Evolutionary conservation across 73 alveolate species (phyloP).

Genomic region (Paramecium pentaurelia): DNA sequence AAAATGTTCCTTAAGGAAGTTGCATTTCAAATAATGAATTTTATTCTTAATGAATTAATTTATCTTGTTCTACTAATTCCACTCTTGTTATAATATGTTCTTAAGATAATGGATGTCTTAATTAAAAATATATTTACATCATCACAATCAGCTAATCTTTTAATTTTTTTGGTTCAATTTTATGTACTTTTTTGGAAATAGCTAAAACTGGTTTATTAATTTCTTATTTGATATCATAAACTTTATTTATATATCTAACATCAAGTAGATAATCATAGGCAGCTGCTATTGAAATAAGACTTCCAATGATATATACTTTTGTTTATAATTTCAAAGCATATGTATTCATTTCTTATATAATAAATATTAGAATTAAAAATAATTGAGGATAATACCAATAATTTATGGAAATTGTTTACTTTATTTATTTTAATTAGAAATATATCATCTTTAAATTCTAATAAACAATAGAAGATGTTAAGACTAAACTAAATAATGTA

Average conservation of each 20-base stretch:
- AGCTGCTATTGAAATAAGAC: neutral
- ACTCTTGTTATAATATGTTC: neutral
- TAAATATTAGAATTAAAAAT: neutral
- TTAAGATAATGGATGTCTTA: neutral
- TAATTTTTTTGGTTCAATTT: neutral
- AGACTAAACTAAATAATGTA: neutral
- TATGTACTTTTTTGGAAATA: neutral
- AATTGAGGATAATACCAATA: neutral
- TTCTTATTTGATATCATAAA: neutral
- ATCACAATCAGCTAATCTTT: neutral
- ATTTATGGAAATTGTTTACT: neutral
- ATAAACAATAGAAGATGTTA: neutral
- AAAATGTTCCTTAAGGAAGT: constrained; percentile 10
- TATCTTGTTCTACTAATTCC: neutral
- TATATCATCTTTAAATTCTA: neutral
- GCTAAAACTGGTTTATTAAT: neutral
- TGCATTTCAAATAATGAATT: neutral
- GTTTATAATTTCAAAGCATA: neutral
- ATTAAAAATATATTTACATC: neutral
- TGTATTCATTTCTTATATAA: neutral
- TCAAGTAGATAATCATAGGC: neutral
- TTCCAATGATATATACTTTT: neutral
- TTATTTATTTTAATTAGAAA: neutral
- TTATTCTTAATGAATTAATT: neutral
- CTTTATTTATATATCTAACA: neutral